These are phyloP conservation scores for Aspergillus carbonarius DNA, from an alignment of 2,329 filamentous ascomycete species.

Conservation along the genomic window DNA sequence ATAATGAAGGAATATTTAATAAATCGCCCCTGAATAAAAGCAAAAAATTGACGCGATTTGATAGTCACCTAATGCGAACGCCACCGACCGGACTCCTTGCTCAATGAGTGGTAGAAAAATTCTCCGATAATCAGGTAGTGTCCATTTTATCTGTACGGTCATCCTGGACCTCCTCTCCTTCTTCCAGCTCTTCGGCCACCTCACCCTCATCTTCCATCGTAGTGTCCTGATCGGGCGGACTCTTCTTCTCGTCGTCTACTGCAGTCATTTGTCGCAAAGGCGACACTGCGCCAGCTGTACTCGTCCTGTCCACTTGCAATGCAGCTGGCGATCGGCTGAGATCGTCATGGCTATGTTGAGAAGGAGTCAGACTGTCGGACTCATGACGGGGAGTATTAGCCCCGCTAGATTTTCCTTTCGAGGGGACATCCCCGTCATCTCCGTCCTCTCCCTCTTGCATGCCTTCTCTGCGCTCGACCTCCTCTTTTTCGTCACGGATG, in stretches of 20 bases:
- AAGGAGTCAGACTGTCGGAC: constrained; percentile 45
- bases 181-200: constrained; percentile 48
- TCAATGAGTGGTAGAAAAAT: constrained; percentile 22
- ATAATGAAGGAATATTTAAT: constrained; percentile 1
- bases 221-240: constrained; percentile 50
- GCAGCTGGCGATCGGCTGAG: constrained; percentile 22
- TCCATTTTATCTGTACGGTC: constrained; percentile 65
- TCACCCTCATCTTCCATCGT: constrained; percentile 58
- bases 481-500: constrained; percentile 93
- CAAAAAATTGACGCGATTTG: constrained; percentile 21
- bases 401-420: constrained; percentile 48
- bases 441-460: constrained; percentile 66
- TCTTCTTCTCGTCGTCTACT: constrained; percentile 39
- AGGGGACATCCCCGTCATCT: constrained; percentile 53
- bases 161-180: constrained; percentile 51
- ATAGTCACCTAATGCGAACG: constrained; percentile 19
- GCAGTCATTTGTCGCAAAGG: constrained; percentile 39
- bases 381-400: constrained; percentile 52
- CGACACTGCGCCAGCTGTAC: constrained; percentile 33
- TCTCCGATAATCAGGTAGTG: constrained; percentile 43
- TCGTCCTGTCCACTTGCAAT: constrained; percentile 34
- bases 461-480: constrained; percentile 82
- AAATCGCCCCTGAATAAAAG: constrained; percentile 1
- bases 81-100: constrained; percentile 30
- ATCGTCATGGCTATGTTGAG: constrained; percentile 37